Base-by-base conservation (phyloP, 1,139 yeast genomes). In the Candida tropicalis region DNA sequence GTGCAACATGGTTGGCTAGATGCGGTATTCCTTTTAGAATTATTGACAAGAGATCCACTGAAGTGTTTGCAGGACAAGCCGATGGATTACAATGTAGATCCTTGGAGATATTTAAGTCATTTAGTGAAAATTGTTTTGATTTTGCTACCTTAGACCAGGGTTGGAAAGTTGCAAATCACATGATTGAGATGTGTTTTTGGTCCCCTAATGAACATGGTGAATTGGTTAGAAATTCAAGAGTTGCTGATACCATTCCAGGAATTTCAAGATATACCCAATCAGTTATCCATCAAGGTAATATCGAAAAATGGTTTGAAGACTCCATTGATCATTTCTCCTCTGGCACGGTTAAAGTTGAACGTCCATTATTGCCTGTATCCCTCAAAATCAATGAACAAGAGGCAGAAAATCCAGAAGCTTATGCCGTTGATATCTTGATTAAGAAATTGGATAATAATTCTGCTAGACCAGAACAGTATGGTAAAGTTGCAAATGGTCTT, bases 21-120 rank as follows among this genome's bases (percentile, higher is more conserved):
- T 50, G 63, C 13, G 70, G 70, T 17, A 49, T 55, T 17, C 49
- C 59, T n/a, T 57, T 56, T 45, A 51, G 65, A n/a, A 59, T 64
- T 35, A 57, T 65, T 39, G 70, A 65, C 50, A 61, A 64, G 39
- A 53, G 70, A 31, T 45, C 61, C 6, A 49, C 44, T 29, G 56
- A 59, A 39, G 48, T 60, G 6, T 60, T 58, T 42, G 54, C 63
- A 8, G 70, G 70, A 10, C 67, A 63, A 45, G 70, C 70, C 3
- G 70, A 65, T 50, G 70, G 70, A 9, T 51, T 65, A 22, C 50
- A 46, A 35, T 41, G 50, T 39, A 42, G 67, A 35, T 63, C 69
- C 12, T 47, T 64, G 40, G 68, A 64, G 46, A 59, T 60, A 8
- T 60, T 64, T 49, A 60, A 60, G 42, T 48, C 48, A 13, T 47